Evolutionary conservation across 768 basidiomycete species (phyloP).

Genomic region (Pisolithus tinctorius): DNA sequence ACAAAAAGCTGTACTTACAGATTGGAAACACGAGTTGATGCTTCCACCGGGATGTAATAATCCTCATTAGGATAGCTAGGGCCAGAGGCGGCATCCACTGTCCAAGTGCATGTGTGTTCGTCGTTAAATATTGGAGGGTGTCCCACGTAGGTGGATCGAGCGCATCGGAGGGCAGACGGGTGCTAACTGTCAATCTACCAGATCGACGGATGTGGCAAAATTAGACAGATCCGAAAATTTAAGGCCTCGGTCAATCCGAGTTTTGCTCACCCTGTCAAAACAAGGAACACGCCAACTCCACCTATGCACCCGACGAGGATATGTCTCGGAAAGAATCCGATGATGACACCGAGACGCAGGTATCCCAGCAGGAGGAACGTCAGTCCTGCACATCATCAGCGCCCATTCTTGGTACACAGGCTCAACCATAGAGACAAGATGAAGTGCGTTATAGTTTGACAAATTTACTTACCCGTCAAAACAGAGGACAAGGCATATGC

Average conservation of each 20-base stretch:
- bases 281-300: conserved; percentile 91
- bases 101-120: conserved; percentile 51
- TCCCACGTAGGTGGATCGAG: conserved; percentile 56
- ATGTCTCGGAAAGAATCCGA: conserved; percentile 95
- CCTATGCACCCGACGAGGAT: conserved; percentile 98
- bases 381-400: conserved; percentile 24
- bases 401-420: no score
- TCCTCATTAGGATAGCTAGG: conserved; percentile 68
- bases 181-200: conserved; percentile 71
- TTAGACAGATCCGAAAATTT: not conserved
- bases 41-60: conserved; percentile 72
- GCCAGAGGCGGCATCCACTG: conserved; percentile 78
- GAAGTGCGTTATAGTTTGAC: conserved; percentile 7
- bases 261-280: conserved; percentile 69
- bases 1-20: conserved; percentile 44
- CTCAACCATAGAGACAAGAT: not conserved
- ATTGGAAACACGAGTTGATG: conserved; percentile 91
- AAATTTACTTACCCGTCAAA: conserved; percentile 58
- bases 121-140: conserved; percentile 63
- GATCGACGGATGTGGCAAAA: not conserved
- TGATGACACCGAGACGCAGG: conserved; percentile 74
- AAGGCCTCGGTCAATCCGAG: not conserved
- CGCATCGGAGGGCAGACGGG: conserved; percentile 73
- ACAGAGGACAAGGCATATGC: conserved; percentile 84
- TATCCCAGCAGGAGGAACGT: conserved; percentile 84